phyloP scores from a whole-genome alignment of 805 yeast species.

The Wickerhamia fluorescens region DNA sequence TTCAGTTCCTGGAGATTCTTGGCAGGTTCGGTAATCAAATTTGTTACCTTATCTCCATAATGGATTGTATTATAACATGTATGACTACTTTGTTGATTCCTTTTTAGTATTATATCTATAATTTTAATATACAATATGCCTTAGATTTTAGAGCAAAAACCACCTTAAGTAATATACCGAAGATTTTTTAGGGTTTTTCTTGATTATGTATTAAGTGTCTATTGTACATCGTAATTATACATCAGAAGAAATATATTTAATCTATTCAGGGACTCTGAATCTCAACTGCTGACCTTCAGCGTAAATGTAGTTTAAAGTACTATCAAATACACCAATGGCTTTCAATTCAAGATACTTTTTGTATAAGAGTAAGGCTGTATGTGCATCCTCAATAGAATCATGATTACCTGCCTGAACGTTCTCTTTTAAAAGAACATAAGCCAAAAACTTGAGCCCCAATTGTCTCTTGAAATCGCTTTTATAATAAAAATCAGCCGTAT shows the following conservation, averaged over 20 bases:
- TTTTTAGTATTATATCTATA: no score
- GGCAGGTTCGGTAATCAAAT: no score
- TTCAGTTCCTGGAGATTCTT: no score
- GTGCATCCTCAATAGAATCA: slow-evolving; percentile 95
- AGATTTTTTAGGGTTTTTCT: no score
- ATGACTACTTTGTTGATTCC: no score
- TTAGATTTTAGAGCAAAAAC: no score
- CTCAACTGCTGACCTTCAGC: slow-evolving; percentile 56
- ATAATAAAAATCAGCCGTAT: slow-evolving; percentile 76
- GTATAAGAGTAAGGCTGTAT: slow-evolving; percentile 74
- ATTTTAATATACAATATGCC: no score
- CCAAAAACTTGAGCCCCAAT: slow-evolving; percentile 77
- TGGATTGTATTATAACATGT: no score
- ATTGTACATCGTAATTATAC: slow-evolving; percentile 1
- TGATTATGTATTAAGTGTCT: no score
- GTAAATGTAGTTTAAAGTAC: slow-evolving; percentile 59
- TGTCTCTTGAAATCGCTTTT: slow-evolving; percentile 69
- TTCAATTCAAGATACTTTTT: slow-evolving; percentile 60
- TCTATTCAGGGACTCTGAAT: slow-evolving; percentile 42
- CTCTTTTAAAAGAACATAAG: slow-evolving; percentile 67
- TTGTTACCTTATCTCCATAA: no score
- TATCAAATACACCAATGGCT: slow-evolving; percentile 52
- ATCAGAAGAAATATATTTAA: neutral
- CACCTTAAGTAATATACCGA: no score
- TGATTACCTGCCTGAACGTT: slow-evolving; percentile 90